phyloP scores from a whole-genome alignment of 2,329 filamentous ascomycete species.

The Aspergillus niger region DNA sequence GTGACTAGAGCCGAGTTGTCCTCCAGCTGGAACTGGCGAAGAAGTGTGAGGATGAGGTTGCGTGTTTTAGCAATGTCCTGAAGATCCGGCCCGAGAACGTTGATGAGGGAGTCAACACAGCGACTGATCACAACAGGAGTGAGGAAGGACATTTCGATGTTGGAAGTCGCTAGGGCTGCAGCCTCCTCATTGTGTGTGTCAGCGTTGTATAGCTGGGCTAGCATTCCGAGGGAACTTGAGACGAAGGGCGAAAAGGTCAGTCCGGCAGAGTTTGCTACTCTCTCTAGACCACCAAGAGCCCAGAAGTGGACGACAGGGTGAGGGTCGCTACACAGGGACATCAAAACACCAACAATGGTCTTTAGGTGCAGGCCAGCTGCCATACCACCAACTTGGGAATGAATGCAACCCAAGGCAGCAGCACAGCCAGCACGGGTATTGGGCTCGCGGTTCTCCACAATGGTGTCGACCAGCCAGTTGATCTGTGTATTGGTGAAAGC shows the following conservation, averaged over 20 bases:
- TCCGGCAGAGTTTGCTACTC: constrained; percentile 88
- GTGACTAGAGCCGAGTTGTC: constrained; percentile 69
- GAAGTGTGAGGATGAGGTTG: constrained; percentile 84
- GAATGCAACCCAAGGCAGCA: constrained; percentile 87
- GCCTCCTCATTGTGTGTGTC: constrained; percentile 90
- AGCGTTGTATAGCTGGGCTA: constrained; percentile 87
- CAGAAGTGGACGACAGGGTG: constrained; percentile 96
- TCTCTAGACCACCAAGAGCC: constrained; percentile 84
- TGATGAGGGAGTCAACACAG: constrained; percentile 93
- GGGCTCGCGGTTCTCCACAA: constrained; percentile 90
- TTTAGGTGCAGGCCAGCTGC: constrained; percentile 94
- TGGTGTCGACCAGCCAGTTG: constrained; percentile 88
- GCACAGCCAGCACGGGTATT: constrained; percentile 92
- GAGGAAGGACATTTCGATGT: constrained; percentile 81
- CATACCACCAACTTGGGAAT: constrained; percentile 96
- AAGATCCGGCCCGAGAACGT: constrained; percentile 90
- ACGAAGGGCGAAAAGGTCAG: constrained; percentile 90
- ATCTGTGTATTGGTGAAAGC: constrained; percentile 86
- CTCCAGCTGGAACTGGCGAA: constrained; percentile 79
- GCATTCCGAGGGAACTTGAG: constrained; percentile 85
- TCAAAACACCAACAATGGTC: constrained; percentile 95
- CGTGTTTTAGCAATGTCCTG: constrained; percentile 91
- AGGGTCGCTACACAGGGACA: constrained; percentile 94
- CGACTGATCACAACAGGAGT: constrained; percentile 81
- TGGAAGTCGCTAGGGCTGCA: constrained; percentile 77